Evolutionary conservation across 1,284 basidiomycete genomes (phyloP), one percentile per base, ranked within the genome.

Genomic region (Cryptococcus deneoformans): DNA sequence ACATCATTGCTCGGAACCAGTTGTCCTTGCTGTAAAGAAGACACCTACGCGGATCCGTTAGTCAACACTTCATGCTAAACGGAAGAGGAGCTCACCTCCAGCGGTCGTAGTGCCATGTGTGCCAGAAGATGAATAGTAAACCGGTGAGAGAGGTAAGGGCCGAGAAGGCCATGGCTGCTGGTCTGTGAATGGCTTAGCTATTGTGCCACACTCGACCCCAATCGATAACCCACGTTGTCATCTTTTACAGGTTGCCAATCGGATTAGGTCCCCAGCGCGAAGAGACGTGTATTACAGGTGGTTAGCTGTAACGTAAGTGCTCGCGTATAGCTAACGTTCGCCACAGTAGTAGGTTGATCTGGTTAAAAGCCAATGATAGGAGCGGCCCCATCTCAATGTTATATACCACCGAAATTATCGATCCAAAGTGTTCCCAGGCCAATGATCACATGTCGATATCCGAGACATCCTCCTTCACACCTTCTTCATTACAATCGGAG

Each of bases 41-140:
- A 56, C 69, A 69, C 59, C 67, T 68, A 37, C 9, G 24, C 1
- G n/a, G 29, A 44, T 42, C 43, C 9, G 12, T 14, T 20, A 29
- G 36, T 39, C 20, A 45, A 14, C 6, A 11, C 20, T 4, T 48
- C 24, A 50, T 12, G 5, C 38, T 37, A 38, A 14, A 37, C 5
- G 6, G 36, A 36, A 12, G 38, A 37, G 10, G 36, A 40, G 40
- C 64, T 56, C 56, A 65, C 67, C 61, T 52, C 59, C 63, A 69
- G 29, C 57, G 50, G 54, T 71, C 69, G 38, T 65, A 71, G 43
- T 69, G 67, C 65, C 66, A 71, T 29, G 63, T 67, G 55, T 71
- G 69, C 69, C 69, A 71, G 24, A 69, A 12, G 46, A 65, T 49
- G 51, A 71, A 71, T 8, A 69, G 9, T 5, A 64, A 37, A 14